A percentile compares a stretch with the other conserved stretches of the same genome.
phyloP scores from a whole-genome alignment of 768 basidiomycete genomes.

The Termitomyces sp. region DNA sequence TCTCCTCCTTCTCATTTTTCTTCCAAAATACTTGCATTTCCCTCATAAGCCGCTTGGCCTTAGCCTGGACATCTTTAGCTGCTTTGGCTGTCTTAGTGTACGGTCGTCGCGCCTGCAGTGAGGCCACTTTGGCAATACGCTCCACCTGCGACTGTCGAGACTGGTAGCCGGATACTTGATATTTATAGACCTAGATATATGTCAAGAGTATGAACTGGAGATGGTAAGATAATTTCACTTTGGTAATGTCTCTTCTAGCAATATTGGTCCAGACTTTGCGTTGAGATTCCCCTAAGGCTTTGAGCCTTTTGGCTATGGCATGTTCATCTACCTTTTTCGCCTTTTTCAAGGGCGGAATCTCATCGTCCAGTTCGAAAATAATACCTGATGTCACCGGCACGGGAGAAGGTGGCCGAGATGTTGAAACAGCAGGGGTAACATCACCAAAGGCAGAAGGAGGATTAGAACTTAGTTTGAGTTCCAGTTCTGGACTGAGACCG shows the following conservation, averaged over 20 bases:
- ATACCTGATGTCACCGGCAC: conserved; percentile 52
- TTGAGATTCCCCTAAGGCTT: conserved; percentile 79
- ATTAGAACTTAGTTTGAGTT: conserved; percentile 43
- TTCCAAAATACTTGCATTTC: conserved; percentile 98
- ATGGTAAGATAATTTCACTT: conserved; percentile 39
- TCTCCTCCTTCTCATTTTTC: conserved; percentile 96
- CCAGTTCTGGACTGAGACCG: conserved; percentile 51
- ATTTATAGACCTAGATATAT: conserved; percentile 69
- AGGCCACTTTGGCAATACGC: conserved; percentile 71
- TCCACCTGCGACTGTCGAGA: conserved; percentile 68
- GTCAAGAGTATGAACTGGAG: background rate
- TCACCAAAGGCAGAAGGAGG: conserved; percentile 66
- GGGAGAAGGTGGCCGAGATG: conserved; percentile 72
- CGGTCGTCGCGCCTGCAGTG: conserved; percentile 76
- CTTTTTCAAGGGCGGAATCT: conserved; percentile 65
- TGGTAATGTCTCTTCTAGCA: conserved; percentile 78
- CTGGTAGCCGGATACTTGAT: conserved; percentile 63
- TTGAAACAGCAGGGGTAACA: conserved; percentile 50
- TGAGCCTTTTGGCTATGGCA: conserved; percentile 71
- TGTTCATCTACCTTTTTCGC: conserved; percentile 76
- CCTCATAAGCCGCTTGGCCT: conserved; percentile 85
- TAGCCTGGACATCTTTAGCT: conserved; percentile 79
- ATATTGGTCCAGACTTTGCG: conserved; percentile 90
- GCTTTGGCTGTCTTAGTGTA: conserved; percentile 73
- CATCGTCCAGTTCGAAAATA: conserved; percentile 71